phyloP scores from a whole-genome alignment of 345 rosid species.

The Microcos paniculata region DNA sequence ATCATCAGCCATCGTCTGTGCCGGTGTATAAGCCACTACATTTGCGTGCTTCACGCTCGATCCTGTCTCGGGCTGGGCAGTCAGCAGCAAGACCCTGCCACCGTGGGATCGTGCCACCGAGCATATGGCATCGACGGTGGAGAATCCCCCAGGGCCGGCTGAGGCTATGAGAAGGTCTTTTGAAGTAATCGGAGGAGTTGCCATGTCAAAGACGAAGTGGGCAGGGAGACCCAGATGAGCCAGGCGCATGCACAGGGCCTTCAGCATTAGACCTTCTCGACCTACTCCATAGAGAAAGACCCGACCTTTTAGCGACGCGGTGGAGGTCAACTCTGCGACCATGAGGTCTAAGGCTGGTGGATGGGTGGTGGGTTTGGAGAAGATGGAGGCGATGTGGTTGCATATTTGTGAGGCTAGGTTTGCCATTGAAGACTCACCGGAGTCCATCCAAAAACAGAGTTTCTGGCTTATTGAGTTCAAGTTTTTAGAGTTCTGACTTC shows the following conservation, averaged over 20 bases:
- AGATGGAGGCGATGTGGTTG: conserved; percentile 60
- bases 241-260: conserved; percentile 82
- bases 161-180: conserved; percentile 74
- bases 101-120: conserved; percentile 56
- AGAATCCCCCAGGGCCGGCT: conserved; percentile 82
- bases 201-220: conserved; percentile 79
- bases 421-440: conserved; percentile 15
- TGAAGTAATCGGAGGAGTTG: conserved; percentile 70
- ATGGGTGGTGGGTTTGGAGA: conserved; percentile 45
- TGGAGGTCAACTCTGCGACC: conserved; percentile 44
- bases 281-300: conserved; percentile 87
- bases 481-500: background rate
- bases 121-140: conserved; percentile 85
- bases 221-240: conserved; percentile 76
- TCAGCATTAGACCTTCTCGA: conserved; percentile 86
- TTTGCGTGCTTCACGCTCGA: conserved; percentile 61
- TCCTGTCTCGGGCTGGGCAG: conserved; percentile 68
- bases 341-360: conserved; percentile 56
- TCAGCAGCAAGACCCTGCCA: conserved; percentile 60
- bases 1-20: conserved; percentile 81
- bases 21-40: conserved; percentile 64
- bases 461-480: background rate
- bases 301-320: conserved; percentile 42
- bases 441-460: conserved; percentile 7
- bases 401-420: conserved; percentile 59